Conservation (phyloP, 2,329 filamentous ascomycete species). For the Trichophyton rubrum region DNA sequence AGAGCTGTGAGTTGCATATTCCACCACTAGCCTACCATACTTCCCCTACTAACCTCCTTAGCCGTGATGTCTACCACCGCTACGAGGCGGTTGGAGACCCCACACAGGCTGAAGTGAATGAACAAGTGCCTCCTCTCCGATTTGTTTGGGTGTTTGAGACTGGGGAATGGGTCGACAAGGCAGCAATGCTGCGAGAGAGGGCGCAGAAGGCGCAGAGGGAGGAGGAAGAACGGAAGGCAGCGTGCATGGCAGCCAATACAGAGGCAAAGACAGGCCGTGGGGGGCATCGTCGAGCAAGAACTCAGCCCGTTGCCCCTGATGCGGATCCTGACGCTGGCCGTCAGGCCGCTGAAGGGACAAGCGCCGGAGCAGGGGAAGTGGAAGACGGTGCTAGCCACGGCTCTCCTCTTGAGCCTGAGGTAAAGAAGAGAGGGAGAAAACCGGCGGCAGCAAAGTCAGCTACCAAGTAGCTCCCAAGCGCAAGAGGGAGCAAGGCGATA, state of each 20-base stretch:
- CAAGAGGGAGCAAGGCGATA: neutral
- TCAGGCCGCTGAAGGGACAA: neutral
- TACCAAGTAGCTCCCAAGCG: no score
- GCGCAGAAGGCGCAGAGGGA: conserved; percentile 3
- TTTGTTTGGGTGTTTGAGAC: conserved; percentile 12
- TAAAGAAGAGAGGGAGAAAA: neutral
- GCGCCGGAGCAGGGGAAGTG: neutral
- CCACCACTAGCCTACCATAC: neutral
- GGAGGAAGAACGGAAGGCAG: neutral
- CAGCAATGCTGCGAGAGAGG: conserved; percentile 5
- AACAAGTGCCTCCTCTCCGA: neutral
- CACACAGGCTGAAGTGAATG: neutral
- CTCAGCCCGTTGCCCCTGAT: neutral
- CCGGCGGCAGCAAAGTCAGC: neutral
- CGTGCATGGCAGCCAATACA: neutral
- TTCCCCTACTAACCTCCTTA: neutral
- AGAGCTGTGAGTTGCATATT: conserved; percentile 4
- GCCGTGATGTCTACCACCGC: conserved; percentile 10
- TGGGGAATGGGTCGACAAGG: conserved; percentile 13
- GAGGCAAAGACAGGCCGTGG: neutral
- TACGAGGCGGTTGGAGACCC: conserved; percentile 14
- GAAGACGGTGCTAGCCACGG: neutral
- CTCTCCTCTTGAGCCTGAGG: neutral
- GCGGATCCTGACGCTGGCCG: neutral
- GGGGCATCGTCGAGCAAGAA: neutral